A percentile compares a stretch with the other conserved stretches of the same genome.
phyloP scores from a whole-genome alignment of 768 basidiomycete species.

The Calocybe gangraenosa region DNA sequence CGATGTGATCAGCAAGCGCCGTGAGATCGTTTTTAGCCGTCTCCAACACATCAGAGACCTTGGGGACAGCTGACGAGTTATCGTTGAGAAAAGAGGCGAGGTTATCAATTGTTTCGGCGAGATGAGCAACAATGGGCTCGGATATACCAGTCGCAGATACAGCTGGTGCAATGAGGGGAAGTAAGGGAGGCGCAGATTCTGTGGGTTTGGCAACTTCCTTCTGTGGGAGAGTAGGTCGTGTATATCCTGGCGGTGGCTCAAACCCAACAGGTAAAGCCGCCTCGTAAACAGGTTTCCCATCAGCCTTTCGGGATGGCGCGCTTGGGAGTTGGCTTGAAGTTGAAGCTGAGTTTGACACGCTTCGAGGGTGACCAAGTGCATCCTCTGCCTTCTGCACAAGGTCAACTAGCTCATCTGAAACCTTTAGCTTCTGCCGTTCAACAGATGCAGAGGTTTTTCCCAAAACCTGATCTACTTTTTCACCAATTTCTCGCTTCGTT shows the following conservation, averaged over 20 bases:
- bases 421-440: slow-evolving; percentile 26
- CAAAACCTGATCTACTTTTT: slow-evolving; percentile 18
- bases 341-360: slow-evolving; percentile 13
- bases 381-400: slow-evolving; percentile 72
- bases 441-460: slow-evolving; percentile 15
- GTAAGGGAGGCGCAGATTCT: slow-evolving; percentile 29
- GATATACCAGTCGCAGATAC: slow-evolving; percentile 67
- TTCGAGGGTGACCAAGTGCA: slow-evolving; percentile 50
- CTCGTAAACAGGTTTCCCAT: slow-evolving; percentile 45
- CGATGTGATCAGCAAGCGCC: slow-evolving; percentile 70
- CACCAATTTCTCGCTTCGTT: slow-evolving; percentile 46
- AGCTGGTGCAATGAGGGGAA: slow-evolving; percentile 80
- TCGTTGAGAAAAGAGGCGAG: slow-evolving; percentile 80
- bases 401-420: slow-evolving; percentile 62
- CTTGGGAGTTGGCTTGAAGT: background rate
- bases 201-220: slow-evolving; percentile 21
- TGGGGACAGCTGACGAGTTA: slow-evolving; percentile 61
- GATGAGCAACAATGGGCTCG: slow-evolving; percentile 91
- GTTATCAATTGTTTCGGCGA: slow-evolving; percentile 89
- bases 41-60: slow-evolving; percentile 73
- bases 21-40: slow-evolving; percentile 80
- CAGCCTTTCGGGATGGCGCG: slow-evolving; percentile 5
- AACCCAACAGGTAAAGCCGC: slow-evolving; percentile 86
- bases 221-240: slow-evolving; percentile 54
- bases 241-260: slow-evolving; percentile 90